Base-by-base conservation (phyloP, 352 stramenopile genomes). In the Globisporangium splendens region DNA sequence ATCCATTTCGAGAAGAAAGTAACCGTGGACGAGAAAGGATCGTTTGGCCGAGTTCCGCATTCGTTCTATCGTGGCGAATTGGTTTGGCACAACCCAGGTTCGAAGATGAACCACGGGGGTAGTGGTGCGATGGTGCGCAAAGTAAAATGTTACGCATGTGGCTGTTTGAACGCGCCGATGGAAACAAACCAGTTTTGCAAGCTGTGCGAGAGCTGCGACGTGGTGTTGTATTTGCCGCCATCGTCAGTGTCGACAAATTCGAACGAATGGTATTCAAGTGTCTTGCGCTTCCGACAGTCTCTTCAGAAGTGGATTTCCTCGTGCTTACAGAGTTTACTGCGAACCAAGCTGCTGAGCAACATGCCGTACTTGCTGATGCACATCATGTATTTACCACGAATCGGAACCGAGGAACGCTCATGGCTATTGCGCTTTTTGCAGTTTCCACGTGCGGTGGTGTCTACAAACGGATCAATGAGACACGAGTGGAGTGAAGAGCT, bases 1-100 rank as follows among this genome's bases (percentile, higher is more conserved):
- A 75, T 93, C 31, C 92, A 91, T 50, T 93, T 95, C 52, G 86
- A 95, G 55, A 95, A 95, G 54, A 81, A 93, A 46, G 81, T 93
- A 11, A 92, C 83, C 5, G 46, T 91, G 21, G 80, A 79, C 13
- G 76, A 89, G 56, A 73, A 77, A 50, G 72, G 72, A 8, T 54
- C 89, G 1, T 91, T 93, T 55, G 76, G 79, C 18, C 78, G 78
- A 13, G 71, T 95, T 0, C 86, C 86, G 8, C 66, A 87, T 31
- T 90, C 83, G 21, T 91, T 95, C 39, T 86, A 76, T 46, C 83
- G 86, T 18, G 86, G 86, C 1, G 83, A 95, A 54, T 58, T 92
- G 1, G 62, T 91, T n/a, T 85, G 83, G 76, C 75, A 91, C 18
- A 77, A 59, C 8, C 63, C 65, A 15, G 62, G 39, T 6, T 49